Evolutionary conservation across 495 filamentous ascomycete species (phyloP).

Genomic region (Melanomma pulvis-pyrius): DNA sequence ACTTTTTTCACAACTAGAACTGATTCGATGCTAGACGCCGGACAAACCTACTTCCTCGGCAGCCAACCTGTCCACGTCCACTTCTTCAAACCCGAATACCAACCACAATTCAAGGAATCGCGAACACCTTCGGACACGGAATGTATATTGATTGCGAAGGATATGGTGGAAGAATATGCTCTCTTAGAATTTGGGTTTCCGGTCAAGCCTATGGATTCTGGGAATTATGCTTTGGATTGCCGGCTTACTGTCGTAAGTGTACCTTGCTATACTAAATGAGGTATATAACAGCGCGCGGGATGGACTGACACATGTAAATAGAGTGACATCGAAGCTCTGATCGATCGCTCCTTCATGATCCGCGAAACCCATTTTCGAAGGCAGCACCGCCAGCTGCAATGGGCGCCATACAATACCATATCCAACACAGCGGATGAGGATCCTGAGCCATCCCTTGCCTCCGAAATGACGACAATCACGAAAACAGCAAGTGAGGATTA

Average conservation of each 20-base stretch:
- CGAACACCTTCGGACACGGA: background rate
- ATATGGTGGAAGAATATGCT: background rate
- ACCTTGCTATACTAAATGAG: background rate
- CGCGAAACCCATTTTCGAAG: constrained; percentile 14
- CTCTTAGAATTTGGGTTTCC: constrained; percentile 11
- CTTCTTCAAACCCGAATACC: constrained; percentile 16
- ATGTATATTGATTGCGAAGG: constrained; percentile 5
- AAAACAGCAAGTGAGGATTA: background rate
- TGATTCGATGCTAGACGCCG: constrained; percentile 3
- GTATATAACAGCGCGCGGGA: background rate
- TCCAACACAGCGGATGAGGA: background rate
- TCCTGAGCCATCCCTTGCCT: background rate
- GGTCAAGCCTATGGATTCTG: background rate
- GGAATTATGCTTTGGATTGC: constrained; percentile 7
- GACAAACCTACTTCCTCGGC: constrained; percentile 24
- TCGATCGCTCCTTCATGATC: constrained; percentile 21
- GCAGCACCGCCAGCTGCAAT: constrained; percentile 4
- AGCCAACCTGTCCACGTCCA: constrained; percentile 14
- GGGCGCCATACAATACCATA: background rate
- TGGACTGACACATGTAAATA: background rate
- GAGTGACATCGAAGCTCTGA: constrained; percentile 16
- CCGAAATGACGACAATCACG: background rate
- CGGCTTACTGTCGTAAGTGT: constrained; percentile 7
- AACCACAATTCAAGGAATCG: constrained; percentile 14
- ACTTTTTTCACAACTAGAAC: background rate